phyloP scores from a whole-genome alignment of 495 filamentous ascomycete genomes.

The Tuber indicum region DNA sequence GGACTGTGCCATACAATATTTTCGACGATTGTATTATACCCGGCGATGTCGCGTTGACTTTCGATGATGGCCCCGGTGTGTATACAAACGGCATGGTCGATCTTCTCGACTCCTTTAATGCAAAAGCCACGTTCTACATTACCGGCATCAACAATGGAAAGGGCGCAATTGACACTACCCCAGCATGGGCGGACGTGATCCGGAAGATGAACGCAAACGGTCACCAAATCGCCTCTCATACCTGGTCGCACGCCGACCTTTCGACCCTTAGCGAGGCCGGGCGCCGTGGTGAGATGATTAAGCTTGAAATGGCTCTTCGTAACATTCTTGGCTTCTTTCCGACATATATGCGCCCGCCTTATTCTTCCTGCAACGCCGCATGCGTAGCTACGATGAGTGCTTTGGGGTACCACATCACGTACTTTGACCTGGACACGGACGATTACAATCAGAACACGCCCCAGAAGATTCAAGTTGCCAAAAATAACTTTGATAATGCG shows the following conservation, averaged over 20 bases:
- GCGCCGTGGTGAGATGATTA: slow-evolving; percentile 61
- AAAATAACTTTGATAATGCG: slow-evolving; percentile 61
- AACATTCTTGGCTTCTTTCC: slow-evolving; percentile 76
- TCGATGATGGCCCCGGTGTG: slow-evolving; percentile 67
- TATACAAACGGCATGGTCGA: slow-evolving; percentile 66
- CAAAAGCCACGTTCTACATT: slow-evolving; percentile 73
- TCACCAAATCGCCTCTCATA: slow-evolving; percentile 82
- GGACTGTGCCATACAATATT: slow-evolving; percentile 54
- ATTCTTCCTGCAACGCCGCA: slow-evolving; percentile 59
- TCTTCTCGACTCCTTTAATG: slow-evolving; percentile 57
- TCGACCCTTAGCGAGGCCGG: slow-evolving; percentile 52
- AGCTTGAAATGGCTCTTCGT: slow-evolving; percentile 72
- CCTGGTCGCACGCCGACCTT: slow-evolving; percentile 74
- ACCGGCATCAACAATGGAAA: slow-evolving; percentile 70
- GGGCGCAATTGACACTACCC: slow-evolving; percentile 59
- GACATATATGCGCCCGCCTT: slow-evolving; percentile 80
- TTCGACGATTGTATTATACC: slow-evolving; percentile 61
- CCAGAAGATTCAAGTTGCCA: slow-evolving; percentile 58
- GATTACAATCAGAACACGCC: slow-evolving; percentile 64
- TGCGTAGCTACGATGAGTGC: slow-evolving; percentile 57
- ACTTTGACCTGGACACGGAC: slow-evolving; percentile 74
- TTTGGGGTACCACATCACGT: slow-evolving; percentile 68
- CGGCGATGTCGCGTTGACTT: slow-evolving; percentile 67
- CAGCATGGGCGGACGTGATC: slow-evolving; percentile 56
- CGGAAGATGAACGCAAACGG: slow-evolving; percentile 61